Evolutionary conservation across 139 green algal species (phyloP), one percentile per base, ranked within the genome.

Genomic region (Ettlia oleoabundans): DNA sequence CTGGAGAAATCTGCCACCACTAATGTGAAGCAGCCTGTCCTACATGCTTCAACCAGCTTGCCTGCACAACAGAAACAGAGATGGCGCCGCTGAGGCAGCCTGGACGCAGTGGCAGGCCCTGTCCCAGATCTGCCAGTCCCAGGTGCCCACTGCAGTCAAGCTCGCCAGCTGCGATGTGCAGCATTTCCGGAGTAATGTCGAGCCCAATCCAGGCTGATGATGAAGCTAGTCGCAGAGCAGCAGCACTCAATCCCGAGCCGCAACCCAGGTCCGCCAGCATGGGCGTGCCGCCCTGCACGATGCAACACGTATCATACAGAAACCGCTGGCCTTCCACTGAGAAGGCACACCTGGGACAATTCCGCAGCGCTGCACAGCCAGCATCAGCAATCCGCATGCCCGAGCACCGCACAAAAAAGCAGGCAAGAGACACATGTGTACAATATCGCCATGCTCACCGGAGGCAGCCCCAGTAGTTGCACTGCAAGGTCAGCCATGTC

Each of bases 181-280:
- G 87, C 95, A 98, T 98, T 22, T 89, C 85, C 3, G 63, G 32
- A 32, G 85, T 94, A 79, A 99, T 96, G 88, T 99, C 97, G 13
- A 92, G 43, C 1, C 95, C 97, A 41, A 99, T 75, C 96, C 96
- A 98, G 28, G 86, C 55, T 42, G 97, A 93, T 4, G 91, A 87
- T 53, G 82, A 71, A 18, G 95, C 89, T 8, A 42, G 13, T 0
- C 35, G 33, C 6, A 82, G 86, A 35, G 84, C 83, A 67, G 95
- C 90, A 3, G 93, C 93, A 65, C 90, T 96, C 22, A 99, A 88
- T 1, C 96, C 96, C 26, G 93, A 97, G 51, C 97, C 97, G 83
- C 97, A 99, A 51, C 97, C 97, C 69, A 99, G 78, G 88, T 99
- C 96, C 8, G 64, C 43, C 18, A 86, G 43, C 66, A 84, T 26